Base-by-base conservation (phyloP, 352 stramenopile genomes). In the Globisporangium barbulae region DNA sequence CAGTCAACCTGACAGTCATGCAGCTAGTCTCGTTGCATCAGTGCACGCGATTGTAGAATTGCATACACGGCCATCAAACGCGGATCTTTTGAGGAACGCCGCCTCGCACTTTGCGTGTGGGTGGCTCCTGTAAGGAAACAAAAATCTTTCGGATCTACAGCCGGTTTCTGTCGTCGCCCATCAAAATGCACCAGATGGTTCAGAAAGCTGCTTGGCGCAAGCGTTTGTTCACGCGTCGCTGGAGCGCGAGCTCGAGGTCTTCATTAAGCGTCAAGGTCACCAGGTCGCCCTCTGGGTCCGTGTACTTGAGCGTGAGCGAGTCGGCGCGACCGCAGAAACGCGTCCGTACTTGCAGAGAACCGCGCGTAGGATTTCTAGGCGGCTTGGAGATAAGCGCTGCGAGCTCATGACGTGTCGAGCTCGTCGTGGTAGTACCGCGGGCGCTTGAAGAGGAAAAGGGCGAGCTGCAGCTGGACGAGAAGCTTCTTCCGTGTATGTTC, bases 231-330 rank as follows among this genome's bases (percentile, higher is more conserved):
- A 35, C 19, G 13, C 47, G 47, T 39, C 19, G 74, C 53, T 66
- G 73, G 56, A 80, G 89, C 8, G 85, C 83, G 62, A 85, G 78
- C 39, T 78, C 53, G 53, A 83, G 85, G 71, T 94, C 85, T 30
- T 76, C 74, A 52, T 90, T 67, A 54, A 73, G 85, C 41, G 65
- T 77, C 69, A 90, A 77, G 60, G 78, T 91, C 37, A 91, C 64
- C 55, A 84, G 74, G 64, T 91, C 81, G 61, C 79, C 75, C 41
- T 93, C 81, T 8, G 72, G 58, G 68, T 91, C 83, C 54, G 77
- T 91, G 79, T 93, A 94, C 72, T 94, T 82, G 60, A 94, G 69
- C 53, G 86, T 71, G 66, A 91, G 89, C 33, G 64, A 65, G 61
- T 68, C 66, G 17, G 71, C 67, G 28, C 37, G 30, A 58, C 7